Conservation (phyloP, 1,284 basidiomycete species). For the Ceratobasidium sp. region DNA sequence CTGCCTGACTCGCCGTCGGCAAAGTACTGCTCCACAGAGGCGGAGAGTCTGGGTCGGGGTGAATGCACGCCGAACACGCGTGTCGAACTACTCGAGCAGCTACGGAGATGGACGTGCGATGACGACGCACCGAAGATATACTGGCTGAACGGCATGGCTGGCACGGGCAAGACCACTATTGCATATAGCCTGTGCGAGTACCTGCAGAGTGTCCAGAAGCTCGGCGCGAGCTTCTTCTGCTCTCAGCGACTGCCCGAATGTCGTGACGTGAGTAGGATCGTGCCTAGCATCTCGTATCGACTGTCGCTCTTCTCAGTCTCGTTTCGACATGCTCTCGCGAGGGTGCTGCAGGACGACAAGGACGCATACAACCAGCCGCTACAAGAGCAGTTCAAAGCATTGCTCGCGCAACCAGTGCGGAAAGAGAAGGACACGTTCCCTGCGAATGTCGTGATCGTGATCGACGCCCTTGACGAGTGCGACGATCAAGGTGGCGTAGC, state of each 20-base stretch:
- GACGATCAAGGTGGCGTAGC: not conserved
- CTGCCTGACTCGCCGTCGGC: not conserved
- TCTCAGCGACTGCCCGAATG: not conserved
- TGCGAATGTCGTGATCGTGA: not conserved
- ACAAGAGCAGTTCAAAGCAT: not conserved
- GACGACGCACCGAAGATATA: not conserved
- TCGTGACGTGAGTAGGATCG: constrained; percentile 5
- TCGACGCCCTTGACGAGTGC: constrained; percentile 24
- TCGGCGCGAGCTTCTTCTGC: constrained; percentile 30
- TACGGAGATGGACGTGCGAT: not conserved
- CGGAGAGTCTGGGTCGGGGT: not conserved
- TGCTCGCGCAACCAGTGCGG: not conserved
- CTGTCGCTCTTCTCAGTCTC: not conserved
- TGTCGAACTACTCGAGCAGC: not conserved
- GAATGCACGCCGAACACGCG: constrained; percentile 9
- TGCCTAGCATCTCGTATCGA: constrained; percentile 9
- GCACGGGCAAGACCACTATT: constrained; percentile 9
- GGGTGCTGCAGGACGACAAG: not conserved
- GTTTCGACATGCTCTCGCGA: not conserved
- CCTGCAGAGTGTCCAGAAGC: not conserved
- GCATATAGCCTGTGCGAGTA: constrained; percentile 3
- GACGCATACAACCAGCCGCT: not conserved
- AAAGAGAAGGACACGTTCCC: not conserved
- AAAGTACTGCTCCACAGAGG: not conserved
- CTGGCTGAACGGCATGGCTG: constrained; percentile 39